phyloP scores from a whole-genome alignment of 345 rosid species.

The Carallia pectinifolia region DNA sequence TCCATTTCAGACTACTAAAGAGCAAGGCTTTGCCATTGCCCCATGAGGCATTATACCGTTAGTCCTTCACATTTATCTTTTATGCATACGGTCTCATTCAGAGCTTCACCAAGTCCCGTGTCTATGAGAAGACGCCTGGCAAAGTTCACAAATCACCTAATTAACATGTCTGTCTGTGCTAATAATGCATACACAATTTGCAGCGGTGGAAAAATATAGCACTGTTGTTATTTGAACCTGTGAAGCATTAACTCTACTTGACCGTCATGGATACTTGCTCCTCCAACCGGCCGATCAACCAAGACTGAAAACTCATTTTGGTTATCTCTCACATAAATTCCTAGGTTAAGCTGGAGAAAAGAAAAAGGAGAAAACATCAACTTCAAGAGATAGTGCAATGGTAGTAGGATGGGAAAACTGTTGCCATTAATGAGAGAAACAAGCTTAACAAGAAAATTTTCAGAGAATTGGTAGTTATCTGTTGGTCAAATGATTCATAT shows the following conservation, averaged over 20 bases:
- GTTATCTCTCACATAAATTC: slow-evolving; percentile 53
- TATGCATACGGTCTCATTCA: slow-evolving; percentile 55
- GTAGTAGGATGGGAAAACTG: background rate
- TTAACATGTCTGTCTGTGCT: slow-evolving; percentile 2
- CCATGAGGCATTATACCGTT: slow-evolving; percentile 36
- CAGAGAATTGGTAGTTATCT: background rate
- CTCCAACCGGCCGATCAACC: slow-evolving; percentile 85
- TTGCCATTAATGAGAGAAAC: background rate
- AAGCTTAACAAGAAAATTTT: background rate
- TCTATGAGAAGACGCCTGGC: slow-evolving; percentile 45
- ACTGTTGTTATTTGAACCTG: slow-evolving; percentile 40
- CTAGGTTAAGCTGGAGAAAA: slow-evolving; percentile 64
- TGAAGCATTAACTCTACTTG: slow-evolving; percentile 88
- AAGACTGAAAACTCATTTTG: slow-evolving; percentile 68
- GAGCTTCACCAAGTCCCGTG: slow-evolving; percentile 71
- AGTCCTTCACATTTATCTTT: slow-evolving; percentile 54
- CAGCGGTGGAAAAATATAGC: background rate
- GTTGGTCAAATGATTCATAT: background rate
- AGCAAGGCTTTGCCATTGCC: background rate
- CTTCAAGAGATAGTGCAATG: background rate
- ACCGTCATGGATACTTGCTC: slow-evolving; percentile 75
- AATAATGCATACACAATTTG: no score
- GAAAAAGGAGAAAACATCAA: background rate
- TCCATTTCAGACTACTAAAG: background rate
- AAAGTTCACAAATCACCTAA: background rate